Evolutionary conservation across 2,329 filamentous ascomycete species (phyloP), one percentile per base, ranked within the genome.

Genomic region (Talaromyces islandicus): DNA sequence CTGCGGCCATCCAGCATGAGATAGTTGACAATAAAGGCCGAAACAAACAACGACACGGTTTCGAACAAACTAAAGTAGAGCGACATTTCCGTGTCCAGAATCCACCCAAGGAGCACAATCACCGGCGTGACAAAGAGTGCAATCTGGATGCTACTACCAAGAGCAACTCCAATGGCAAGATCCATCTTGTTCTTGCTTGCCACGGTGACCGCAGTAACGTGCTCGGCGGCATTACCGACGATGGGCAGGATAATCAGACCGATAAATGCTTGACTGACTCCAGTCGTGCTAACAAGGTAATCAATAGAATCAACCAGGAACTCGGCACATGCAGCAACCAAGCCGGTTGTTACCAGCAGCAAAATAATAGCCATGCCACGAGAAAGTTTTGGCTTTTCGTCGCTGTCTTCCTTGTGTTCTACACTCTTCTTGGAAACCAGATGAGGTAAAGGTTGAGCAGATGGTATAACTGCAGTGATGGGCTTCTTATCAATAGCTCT

Each of bases 31-130:
- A 95, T 91, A 64, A 95, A 87, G 7, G 91, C 87, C 56, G 86
- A 89, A 56, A 93, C 85, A 74, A 95, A 95, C 68, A 95, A 83
- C 60, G 88, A 90, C 24, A 94, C 89, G 0, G 91, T 95, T 81
- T 95, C 91, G 74, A 95, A 96, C 54, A 91, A 82, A 62, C 91
- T 91, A 74, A 95, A 95, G 78, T 93, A 92, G 35, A 95, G 81
- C 29, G 88, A 84, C 86, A 90, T 89, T n/a, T 86, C 80, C 62
- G 83, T 83, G 62, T 81, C 75, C 72, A 89, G 81, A 62, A 82
- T 83, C 87, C 88, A 90, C 21, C 86, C 87, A n/a, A 90, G 77
- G 29, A 90, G 85, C 25, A 90, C 87, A 32, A 89, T 81, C 27
- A 89, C 77, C 0, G 88, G 88, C 6, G 87, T 90, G 55, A 90